These are phyloP conservation scores for Schwanniomyces pseudopolymorphus DNA, from an alignment of 805 yeast genomes.

Conservation along the genomic window DNA sequence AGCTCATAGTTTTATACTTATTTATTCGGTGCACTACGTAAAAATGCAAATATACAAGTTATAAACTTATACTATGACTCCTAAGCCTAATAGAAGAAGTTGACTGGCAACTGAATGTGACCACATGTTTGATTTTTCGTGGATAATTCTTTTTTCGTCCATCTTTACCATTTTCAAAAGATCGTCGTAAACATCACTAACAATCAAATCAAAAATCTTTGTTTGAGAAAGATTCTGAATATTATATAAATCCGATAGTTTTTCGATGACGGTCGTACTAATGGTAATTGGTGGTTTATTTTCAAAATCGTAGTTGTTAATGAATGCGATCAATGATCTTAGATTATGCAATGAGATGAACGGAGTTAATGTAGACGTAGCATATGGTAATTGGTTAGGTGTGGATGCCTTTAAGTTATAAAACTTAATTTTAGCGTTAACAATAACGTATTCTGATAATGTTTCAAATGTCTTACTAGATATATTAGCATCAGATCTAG, in stretches of 20 bases:
- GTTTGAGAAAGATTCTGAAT: constrained; percentile 39
- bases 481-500: constrained; percentile 12
- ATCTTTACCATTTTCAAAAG: constrained; percentile 52
- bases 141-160: constrained; percentile 48
- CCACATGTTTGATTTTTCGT: constrained; percentile 52
- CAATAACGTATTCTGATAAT: constrained; percentile 52
- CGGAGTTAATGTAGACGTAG: constrained; percentile 50
- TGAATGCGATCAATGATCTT: constrained; percentile 58
- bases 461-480: constrained; percentile 5
- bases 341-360: constrained; percentile 60
- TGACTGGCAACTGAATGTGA: constrained; percentile 61
- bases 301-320: constrained; percentile 41
- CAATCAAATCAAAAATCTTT: constrained; percentile 49
- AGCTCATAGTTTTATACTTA: neutral
- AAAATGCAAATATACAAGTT: neutral
- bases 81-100: constrained; percentile 55
- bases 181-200: constrained; percentile 59
- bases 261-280: constrained; percentile 42
- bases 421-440: constrained; percentile 66
- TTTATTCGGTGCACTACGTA: neutral
- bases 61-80: constrained; percentile 43
- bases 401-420: constrained; percentile 58
- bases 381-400: constrained; percentile 50
- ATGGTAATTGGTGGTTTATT: constrained; percentile 29
- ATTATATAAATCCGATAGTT: constrained; percentile 37